Evolutionary conservation across 441 rosid genomes (phyloP).

Genomic region (Gossypium davidsonii): DNA sequence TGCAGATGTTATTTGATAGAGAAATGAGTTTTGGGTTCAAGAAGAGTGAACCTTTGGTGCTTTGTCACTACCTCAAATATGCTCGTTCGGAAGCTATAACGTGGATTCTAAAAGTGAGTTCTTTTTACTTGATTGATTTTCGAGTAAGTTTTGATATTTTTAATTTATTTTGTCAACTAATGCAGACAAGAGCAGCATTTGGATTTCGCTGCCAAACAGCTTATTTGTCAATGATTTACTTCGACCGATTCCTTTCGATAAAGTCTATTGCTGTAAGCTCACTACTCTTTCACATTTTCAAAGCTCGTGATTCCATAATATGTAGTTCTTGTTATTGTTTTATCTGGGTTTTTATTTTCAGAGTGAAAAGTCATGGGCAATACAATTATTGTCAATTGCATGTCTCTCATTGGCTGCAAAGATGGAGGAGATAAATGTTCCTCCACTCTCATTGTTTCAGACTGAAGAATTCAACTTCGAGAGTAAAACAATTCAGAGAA

Average conservation of each 20-base stretch:
- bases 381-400: constrained; percentile 40
- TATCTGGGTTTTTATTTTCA: constrained; percentile 14
- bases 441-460: constrained; percentile 31
- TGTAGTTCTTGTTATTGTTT: not conserved
- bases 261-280: constrained; percentile 37
- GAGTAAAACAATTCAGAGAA: constrained; percentile 31
- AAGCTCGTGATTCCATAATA: not conserved
- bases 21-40: constrained; percentile 32
- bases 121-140: not conserved
- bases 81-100: constrained; percentile 40
- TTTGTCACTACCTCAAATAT: constrained; percentile 22
- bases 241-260: constrained; percentile 50
- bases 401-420: constrained; percentile 62
- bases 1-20: constrained; percentile 29
- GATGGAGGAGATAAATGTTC: constrained; percentile 45
- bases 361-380: constrained; percentile 39
- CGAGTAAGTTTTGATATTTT: not conserved
- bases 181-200: constrained; percentile 35
- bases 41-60: constrained; percentile 20
- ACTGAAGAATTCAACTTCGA: constrained; percentile 27
- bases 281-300: not conserved
- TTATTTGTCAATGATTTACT: constrained; percentile 43
- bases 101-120: constrained; percentile 50
- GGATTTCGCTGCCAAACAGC: constrained; percentile 46
- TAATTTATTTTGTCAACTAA: constrained; percentile 5